These are phyloP conservation scores for Porpolomopsis calyptriformis DNA, from an alignment of 768 basidiomycete species.

Conservation along the genomic window DNA sequence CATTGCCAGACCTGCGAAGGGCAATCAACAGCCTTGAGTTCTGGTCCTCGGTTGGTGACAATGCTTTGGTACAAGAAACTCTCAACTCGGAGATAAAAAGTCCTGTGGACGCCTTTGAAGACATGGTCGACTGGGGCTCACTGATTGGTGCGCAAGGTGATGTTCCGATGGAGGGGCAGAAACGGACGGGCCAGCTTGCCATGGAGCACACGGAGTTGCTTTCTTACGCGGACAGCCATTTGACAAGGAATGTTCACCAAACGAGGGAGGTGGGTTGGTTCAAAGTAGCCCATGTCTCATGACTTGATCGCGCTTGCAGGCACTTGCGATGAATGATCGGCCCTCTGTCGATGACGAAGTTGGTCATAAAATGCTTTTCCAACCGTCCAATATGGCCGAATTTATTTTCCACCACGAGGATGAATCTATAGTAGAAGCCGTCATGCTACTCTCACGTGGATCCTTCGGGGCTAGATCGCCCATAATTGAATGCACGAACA, in stretches of 20 bases:
- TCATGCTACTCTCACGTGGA: slow-evolving; percentile 40
- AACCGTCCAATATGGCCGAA: slow-evolving; percentile 14
- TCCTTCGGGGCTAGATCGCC: slow-evolving; percentile 23
- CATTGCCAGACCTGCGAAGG: slow-evolving; percentile 49
- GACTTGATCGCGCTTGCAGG: slow-evolving; percentile 14
- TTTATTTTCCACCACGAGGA: slow-evolving; percentile 34
- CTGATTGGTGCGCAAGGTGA: background rate
- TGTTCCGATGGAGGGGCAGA: background rate
- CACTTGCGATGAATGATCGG: slow-evolving; percentile 23
- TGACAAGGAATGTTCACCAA: slow-evolving; percentile 24
- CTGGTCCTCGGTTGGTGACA: slow-evolving; percentile 23
- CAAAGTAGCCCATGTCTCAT: background rate
- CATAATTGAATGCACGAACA: slow-evolving; percentile 24
- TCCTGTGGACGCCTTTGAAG: slow-evolving; percentile 5
- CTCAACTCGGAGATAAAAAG: too few species aligned
- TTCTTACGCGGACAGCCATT: slow-evolving; percentile 47
- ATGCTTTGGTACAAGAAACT: too few species aligned
- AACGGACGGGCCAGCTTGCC: background rate
- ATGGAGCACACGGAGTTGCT: slow-evolving; percentile 28
- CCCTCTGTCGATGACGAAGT: slow-evolving; percentile 45
- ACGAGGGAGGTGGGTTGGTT: background rate
- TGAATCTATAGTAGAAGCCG: slow-evolving; percentile 36
- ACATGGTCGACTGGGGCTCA: slow-evolving; percentile 14
- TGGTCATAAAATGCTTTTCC: slow-evolving; percentile 36
- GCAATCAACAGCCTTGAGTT: slow-evolving; percentile 57